Conservation (phyloP, 148 eudicot genomes). For the Pharnaceum exiguum region DNA sequence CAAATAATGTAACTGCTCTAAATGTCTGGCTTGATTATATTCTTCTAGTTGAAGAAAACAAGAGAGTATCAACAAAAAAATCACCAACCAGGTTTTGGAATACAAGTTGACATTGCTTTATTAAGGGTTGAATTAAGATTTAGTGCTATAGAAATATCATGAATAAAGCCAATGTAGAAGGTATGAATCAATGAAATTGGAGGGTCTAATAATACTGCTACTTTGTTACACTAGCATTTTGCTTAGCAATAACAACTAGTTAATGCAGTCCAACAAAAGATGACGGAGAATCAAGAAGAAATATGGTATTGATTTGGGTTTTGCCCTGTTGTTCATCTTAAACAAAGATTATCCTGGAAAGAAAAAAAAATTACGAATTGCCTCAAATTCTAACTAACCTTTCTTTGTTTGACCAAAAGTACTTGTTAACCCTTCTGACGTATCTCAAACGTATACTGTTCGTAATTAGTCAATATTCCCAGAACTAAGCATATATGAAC, state of each 20-base stretch:
- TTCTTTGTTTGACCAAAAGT: too few relatives aligned
- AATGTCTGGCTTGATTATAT: constrained; percentile 18
- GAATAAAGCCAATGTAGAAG: constrained; percentile 19
- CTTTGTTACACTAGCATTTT: too few relatives aligned
- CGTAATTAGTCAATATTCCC: too few relatives aligned
- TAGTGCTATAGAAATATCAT: not conserved
- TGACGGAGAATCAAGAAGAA: not conserved
- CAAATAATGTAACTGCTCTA: constrained; percentile 15
- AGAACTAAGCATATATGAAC: too few relatives aligned
- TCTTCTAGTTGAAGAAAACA: constrained; percentile 41
- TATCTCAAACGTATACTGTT: too few relatives aligned
- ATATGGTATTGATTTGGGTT: too few relatives aligned
- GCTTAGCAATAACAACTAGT: not conserved
- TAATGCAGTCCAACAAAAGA: not conserved
- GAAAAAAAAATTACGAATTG: too few relatives aligned
- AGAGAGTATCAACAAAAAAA: constrained; percentile 31
- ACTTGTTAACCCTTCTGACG: too few relatives aligned
- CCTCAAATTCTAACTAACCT: too few relatives aligned
- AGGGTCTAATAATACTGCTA: not conserved
- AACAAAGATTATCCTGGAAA: too few relatives aligned
- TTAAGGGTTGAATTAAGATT: not conserved
- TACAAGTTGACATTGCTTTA: constrained; percentile 7
- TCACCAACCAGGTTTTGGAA: constrained; percentile 38
- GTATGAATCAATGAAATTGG: not conserved
- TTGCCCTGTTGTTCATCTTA: too few relatives aligned